Evolutionary conservation across 2,329 filamentous ascomycete species (phyloP).

Genomic region (Davidsoniella australis): DNA sequence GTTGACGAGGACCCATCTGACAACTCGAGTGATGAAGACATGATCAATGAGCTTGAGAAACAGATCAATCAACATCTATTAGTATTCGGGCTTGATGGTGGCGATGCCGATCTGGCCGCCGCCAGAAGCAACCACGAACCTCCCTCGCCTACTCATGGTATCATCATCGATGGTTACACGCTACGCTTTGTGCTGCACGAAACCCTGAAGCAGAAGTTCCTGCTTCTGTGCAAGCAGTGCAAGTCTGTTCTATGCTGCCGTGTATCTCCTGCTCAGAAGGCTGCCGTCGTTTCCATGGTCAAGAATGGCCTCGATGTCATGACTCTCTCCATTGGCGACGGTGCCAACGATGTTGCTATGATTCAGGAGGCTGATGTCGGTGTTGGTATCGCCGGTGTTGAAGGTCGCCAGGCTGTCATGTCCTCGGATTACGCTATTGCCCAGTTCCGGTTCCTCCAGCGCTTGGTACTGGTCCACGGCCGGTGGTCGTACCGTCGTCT

Average conservation of each 20-base stretch:
- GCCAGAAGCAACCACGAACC: conserved; percentile 74
- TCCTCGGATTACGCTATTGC: conserved; percentile 91
- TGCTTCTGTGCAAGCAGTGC: conserved; percentile 92
- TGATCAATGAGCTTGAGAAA: conserved; percentile 42
- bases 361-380: conserved; percentile 96
- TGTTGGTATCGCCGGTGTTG: conserved; percentile 84
- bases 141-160: conserved; percentile 71
- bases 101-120: conserved; percentile 63
- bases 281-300: conserved; percentile 89
- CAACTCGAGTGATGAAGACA: conserved; percentile 28
- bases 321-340: conserved; percentile 72
- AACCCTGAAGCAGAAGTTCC: conserved; percentile 71
- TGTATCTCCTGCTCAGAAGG: conserved; percentile 93
- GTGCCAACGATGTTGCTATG: conserved; percentile 94
- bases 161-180: conserved; percentile 90
- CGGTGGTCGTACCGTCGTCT: conserved; percentile 92
- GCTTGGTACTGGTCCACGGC: conserved; percentile 76
- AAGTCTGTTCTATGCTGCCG: conserved; percentile 92
- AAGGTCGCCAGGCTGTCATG: conserved; percentile 87
- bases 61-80: conserved; percentile 59
- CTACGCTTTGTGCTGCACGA: conserved; percentile 77
- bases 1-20: conserved; percentile 54
- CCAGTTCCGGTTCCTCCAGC: conserved; percentile 76
- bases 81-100: conserved; percentile 64
- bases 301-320: conserved; percentile 91